Evolutionary conservation across 768 basidiomycete genomes (phyloP).

Genomic region (Russula sp.): DNA sequence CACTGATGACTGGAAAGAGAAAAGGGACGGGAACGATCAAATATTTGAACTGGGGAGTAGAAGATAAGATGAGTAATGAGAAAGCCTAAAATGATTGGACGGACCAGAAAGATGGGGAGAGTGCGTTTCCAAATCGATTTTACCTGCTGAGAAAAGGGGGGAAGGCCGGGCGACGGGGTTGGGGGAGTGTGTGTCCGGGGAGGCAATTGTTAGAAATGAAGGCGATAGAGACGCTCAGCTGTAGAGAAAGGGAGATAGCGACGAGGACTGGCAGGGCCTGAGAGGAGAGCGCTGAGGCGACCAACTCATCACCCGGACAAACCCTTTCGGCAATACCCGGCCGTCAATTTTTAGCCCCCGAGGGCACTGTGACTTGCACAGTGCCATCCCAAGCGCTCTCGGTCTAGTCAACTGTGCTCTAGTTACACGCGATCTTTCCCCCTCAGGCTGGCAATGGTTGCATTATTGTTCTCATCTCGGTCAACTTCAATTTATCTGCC

Average conservation of each 20-base stretch:
- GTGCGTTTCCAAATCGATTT: constrained; percentile 21
- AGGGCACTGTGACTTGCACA: too few species aligned
- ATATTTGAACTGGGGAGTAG: constrained; percentile 5
- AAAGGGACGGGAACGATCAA: constrained; percentile 3
- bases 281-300: constrained; percentile 27
- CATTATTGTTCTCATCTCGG: constrained; percentile 3
- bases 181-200: background rate
- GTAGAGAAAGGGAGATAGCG: constrained; percentile 21
- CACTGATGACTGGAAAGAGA: constrained; percentile 13
- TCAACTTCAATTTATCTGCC: background rate
- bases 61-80: constrained; percentile 11
- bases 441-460: background rate
- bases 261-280: constrained; percentile 15
- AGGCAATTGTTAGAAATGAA: constrained; percentile 7
- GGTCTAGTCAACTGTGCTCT: background rate
- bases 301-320: constrained; percentile 22
- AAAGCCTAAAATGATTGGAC: constrained; percentile 10
- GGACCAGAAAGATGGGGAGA: constrained; percentile 9
- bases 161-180: background rate
- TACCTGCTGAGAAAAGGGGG: background rate
- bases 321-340: constrained; percentile 12
- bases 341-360: constrained; percentile 21
- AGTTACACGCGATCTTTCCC: background rate
- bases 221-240: background rate
- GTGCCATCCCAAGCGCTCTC: background rate